These are phyloP conservation scores for Cytospora piceae DNA, from an alignment of 2,329 filamentous ascomycete genomes.

Conservation along the genomic window DNA sequence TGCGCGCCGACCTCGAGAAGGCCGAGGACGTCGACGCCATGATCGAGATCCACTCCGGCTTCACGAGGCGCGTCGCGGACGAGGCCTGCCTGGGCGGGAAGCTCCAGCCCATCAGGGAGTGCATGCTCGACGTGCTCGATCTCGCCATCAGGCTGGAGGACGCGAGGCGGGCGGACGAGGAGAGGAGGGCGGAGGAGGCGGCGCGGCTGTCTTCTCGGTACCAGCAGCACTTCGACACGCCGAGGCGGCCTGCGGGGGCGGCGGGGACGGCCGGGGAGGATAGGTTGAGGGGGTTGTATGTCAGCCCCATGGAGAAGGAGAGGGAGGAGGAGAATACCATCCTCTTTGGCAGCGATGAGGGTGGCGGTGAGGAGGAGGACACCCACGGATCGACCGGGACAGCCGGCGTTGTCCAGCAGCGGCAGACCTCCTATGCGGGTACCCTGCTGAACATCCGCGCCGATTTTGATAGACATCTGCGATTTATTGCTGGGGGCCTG, in stretches of 20 bases:
- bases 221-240: constrained; percentile 13
- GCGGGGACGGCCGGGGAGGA: constrained; percentile 29
- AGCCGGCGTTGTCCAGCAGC: not conserved
- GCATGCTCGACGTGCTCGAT: constrained; percentile 77
- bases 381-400: constrained; percentile 43
- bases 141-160: constrained; percentile 72
- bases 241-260: constrained; percentile 1
- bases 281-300: constrained; percentile 28
- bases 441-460: constrained; percentile 59
- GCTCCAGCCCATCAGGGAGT: constrained; percentile 71
- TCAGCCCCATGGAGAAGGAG: constrained; percentile 39
- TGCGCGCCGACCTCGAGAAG: constrained; percentile 60
- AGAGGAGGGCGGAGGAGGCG: constrained; percentile 40
- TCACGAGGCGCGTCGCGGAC: constrained; percentile 64
- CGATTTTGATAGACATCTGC: constrained; percentile 67
- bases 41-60: constrained; percentile 69
- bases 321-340: constrained; percentile 33
- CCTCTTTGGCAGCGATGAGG: constrained; percentile 32
- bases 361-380: constrained; percentile 39
- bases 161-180: constrained; percentile 49
- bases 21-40: constrained; percentile 81
- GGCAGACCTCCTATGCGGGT: constrained; percentile 55
- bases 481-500: constrained; percentile 74
- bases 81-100: constrained; percentile 72
- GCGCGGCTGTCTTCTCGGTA: not conserved